Evolutionary conservation across 805 yeast genomes (phyloP), one percentile per base, ranked within the genome.

Genomic region (Cyberlindnera galapagoensis): DNA sequence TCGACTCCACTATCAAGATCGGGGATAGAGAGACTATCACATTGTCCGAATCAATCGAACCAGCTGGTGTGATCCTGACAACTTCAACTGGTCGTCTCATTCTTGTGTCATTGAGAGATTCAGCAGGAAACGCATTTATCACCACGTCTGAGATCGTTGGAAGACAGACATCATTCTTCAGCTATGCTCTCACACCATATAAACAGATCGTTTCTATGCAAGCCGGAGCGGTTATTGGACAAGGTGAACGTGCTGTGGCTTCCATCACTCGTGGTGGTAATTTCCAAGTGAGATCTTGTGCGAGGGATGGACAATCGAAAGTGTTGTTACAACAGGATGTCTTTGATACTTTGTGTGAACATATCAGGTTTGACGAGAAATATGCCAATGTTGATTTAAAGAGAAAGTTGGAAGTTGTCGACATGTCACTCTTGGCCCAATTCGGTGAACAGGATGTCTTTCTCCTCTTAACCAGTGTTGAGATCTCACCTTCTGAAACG

Each of bases 51-150:
- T 71, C 71, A 38, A 65, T 80, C 9, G 85, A 77, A 42, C 88
- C 92, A 1, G 74, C 81, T 2, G 95, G 95, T 3, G 62, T 85
- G 5, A 63, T 80, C 1, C 49, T 80, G 7, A 71, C 86, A 7
- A 85, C 96, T 0, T 72, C 82, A 4, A 60, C 71, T 39, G 85
- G 85, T 16, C 64, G 88, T 38, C 72, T 80, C 26, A 52, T 79
- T 6, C 61, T 83, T 26, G 49, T 85, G 3, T 63, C 78, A 0
- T 59, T 87, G 20, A 70, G 80, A 39, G 92, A 86, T 53, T 63
- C 72, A 28, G 63, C 71, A 21, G 90, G 94, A 20, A 78, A 74
- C 45, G 76, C 83, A 1, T 48, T 50, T 10, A 46, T 71, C 9
- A 38, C 44, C 15, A 31, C 39, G 4, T 38, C 44, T 14, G 52